phyloP scores from a whole-genome alignment of 83 land plant species.

The Thuja plicata region DNA sequence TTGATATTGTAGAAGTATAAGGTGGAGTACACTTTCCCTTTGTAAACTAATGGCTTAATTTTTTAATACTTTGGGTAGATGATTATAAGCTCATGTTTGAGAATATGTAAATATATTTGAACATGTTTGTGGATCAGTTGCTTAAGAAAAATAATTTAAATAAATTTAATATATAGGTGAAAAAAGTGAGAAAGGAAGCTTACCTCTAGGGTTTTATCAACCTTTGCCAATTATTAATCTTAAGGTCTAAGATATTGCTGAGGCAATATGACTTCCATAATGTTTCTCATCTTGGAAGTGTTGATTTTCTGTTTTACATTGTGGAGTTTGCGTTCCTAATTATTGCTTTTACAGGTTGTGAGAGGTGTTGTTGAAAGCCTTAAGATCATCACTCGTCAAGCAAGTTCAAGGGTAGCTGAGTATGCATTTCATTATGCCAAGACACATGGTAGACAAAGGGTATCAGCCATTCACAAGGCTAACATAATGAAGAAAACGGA shows the following conservation, averaged over 20 bases:
- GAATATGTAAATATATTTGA: background rate
- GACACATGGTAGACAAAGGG: constrained; percentile 77
- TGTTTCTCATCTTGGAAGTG: background rate
- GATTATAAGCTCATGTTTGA: background rate
- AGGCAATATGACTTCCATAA: background rate
- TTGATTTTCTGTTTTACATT: background rate
- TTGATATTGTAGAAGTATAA: background rate
- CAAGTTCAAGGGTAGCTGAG: constrained; percentile 88
- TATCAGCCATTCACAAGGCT: constrained; percentile 96
- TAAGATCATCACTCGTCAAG: constrained; percentile 92
- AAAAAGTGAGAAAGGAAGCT: background rate
- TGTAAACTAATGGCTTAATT: background rate
- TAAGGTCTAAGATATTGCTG: background rate
- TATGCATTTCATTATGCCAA: constrained; percentile 97
- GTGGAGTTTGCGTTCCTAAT: background rate
- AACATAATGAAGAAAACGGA: constrained; percentile 99
- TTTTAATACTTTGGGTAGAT: background rate
- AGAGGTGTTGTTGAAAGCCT: constrained; percentile 97
- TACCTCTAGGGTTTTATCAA: background rate
- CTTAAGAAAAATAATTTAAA: background rate
- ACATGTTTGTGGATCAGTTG: background rate
- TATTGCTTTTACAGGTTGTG: constrained; percentile 63
- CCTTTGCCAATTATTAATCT: background rate
- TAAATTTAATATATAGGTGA: background rate
- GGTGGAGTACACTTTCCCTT: background rate